Conservation (phyloP, 108 stramenopile species). For the Cylindrotheca closterium region DNA sequence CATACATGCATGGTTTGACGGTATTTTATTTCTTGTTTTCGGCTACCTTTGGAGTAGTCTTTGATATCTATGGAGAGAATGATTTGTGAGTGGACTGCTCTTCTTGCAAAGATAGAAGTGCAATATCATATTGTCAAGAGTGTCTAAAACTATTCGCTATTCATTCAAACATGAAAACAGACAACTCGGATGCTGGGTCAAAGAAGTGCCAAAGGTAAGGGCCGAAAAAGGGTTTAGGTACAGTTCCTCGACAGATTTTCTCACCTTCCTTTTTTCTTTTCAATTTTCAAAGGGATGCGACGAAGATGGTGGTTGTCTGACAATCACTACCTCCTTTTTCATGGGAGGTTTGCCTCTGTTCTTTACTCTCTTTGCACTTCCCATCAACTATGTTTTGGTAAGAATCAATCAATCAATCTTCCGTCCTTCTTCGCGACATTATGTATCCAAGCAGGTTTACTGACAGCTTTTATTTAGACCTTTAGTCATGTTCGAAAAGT, state of each 20-base stretch:
- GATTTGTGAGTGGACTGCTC: constrained; percentile 6
- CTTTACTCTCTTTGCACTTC: constrained; percentile 3
- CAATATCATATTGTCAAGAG: neutral
- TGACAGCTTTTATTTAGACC: too few relatives aligned
- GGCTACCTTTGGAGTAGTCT: neutral
- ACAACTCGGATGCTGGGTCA: constrained; percentile 18
- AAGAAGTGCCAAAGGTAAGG: neutral
- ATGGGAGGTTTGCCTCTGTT: constrained; percentile 8
- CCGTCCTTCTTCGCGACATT: too few relatives aligned
- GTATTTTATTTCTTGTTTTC: neutral
- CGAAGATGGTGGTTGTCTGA: neutral
- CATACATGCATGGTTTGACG: neutral
- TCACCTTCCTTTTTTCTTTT: too few relatives aligned
- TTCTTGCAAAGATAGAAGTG: too few relatives aligned
- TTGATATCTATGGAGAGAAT: neutral
- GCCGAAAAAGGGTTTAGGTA: neutral
- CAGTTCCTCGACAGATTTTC: too few relatives aligned
- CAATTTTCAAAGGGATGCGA: too few relatives aligned
- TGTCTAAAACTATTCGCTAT: neutral
- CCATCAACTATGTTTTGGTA: constrained; percentile 16
- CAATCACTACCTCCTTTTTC: neutral
- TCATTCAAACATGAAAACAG: neutral
- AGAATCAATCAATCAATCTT: too few relatives aligned
- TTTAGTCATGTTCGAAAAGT: constrained; percentile 13
- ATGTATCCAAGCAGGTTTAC: too few relatives aligned